Conservation (phyloP, 805 yeast genomes). For the Yarrowia sp. region DNA sequence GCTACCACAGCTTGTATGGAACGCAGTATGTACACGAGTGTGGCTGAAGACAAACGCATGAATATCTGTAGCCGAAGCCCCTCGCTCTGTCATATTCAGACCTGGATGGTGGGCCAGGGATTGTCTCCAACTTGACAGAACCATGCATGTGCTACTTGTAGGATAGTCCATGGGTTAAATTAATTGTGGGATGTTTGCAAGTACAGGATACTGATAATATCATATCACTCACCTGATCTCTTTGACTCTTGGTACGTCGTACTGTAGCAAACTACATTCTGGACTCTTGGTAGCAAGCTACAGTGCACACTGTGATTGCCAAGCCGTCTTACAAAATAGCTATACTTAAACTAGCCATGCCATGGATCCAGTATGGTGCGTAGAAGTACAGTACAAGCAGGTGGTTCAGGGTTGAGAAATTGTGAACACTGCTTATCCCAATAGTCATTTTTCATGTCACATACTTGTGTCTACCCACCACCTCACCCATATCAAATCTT, state of each 20-base stretch:
- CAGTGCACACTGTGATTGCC: not conserved
- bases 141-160: not conserved
- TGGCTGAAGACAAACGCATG: not conserved
- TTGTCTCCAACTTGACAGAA: not conserved
- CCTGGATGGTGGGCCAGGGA: not conserved
- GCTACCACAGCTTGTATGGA: not conserved
- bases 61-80: not conserved
- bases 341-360: too few species aligned
- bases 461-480: too few species aligned
- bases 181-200: not conserved
- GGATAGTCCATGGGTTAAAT: not conserved
- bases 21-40: not conserved
- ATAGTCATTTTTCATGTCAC: too few species aligned
- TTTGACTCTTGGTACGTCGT: not conserved
- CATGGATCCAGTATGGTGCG: too few species aligned
- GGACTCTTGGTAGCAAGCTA: too few species aligned
- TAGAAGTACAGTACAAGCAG: too few species aligned
- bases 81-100: not conserved
- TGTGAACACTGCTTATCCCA: too few species aligned
- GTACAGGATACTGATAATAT: not conserved
- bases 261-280: too few species aligned
- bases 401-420: too few species aligned
- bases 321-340: too few species aligned
- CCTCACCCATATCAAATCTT: not conserved
- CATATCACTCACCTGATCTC: not conserved